Evolutionary conservation across 805 yeast genomes (phyloP).

Genomic region (Starmerella bombicola): DNA sequence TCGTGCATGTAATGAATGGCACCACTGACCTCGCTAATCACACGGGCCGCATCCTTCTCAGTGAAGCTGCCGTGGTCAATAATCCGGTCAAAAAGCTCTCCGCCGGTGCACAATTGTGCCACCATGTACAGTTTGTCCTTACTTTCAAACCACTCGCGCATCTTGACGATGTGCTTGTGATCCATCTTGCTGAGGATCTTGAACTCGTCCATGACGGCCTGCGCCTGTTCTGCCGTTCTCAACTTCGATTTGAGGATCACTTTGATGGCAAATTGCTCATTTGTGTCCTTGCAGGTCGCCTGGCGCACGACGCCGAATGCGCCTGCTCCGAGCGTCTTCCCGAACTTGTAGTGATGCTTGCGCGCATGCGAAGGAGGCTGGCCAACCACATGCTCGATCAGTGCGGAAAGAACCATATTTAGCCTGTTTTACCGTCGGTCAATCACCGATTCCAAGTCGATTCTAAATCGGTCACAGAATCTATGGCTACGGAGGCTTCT

Average conservation of each 20-base stretch:
- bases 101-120: slow-evolving; percentile 91
- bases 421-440: not conserved
- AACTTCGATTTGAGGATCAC: slow-evolving; percentile 76
- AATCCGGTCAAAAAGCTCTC: slow-evolving; percentile 85
- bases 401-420: slow-evolving; percentile 11
- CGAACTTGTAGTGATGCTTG: slow-evolving; percentile 61
- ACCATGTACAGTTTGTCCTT: slow-evolving; percentile 86
- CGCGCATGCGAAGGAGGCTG: slow-evolving; percentile 60
- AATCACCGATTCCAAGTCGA: too few species aligned
- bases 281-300: slow-evolving; percentile 42
- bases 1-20: slow-evolving; percentile 72
- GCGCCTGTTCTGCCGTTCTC: slow-evolving; percentile 49
- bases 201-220: slow-evolving; percentile 69
- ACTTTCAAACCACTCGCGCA: slow-evolving; percentile 87
- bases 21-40: slow-evolving; percentile 58
- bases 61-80: slow-evolving; percentile 71
- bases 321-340: slow-evolving; percentile 85
- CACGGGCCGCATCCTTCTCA: slow-evolving; percentile 71
- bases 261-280: slow-evolving; percentile 77
- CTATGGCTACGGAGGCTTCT: too few species aligned
- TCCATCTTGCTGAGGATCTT: slow-evolving; percentile 49
- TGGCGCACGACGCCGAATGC: slow-evolving; percentile 83
- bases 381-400: slow-evolving; percentile 47
- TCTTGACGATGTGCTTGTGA: slow-evolving; percentile 81
- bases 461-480: too few species aligned